phyloP scores from a whole-genome alignment of 805 yeast genomes.

The Barnettozyma vustinii region DNA sequence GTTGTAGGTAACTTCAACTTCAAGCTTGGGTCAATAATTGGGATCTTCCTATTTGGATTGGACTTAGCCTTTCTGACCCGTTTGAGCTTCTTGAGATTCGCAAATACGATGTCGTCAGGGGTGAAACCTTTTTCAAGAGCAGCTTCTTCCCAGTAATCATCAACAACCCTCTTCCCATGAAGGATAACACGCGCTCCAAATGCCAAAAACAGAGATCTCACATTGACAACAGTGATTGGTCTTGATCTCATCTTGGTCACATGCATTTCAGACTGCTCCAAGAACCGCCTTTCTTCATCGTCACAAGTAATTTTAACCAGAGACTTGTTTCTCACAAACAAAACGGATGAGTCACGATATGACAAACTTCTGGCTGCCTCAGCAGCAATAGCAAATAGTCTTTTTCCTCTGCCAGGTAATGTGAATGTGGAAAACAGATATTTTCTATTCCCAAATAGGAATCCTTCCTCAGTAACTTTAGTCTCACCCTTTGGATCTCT shows the following conservation, averaged over 20 bases:
- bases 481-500: slow-evolving; percentile 41
- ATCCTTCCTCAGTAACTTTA: slow-evolving; percentile 37
- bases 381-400: slow-evolving; percentile 35
- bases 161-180: slow-evolving; percentile 43
- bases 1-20: slow-evolving; percentile 3
- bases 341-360: slow-evolving; percentile 46
- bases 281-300: slow-evolving; percentile 33
- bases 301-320: slow-evolving; percentile 32
- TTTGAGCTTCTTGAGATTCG: slow-evolving; percentile 18
- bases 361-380: slow-evolving; percentile 37
- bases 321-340: slow-evolving; percentile 38
- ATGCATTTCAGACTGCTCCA: slow-evolving; percentile 27
- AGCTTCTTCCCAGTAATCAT: slow-evolving; percentile 51
- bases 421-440: slow-evolving; percentile 37
- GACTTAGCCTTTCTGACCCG: slow-evolving; percentile 4
- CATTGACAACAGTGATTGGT: slow-evolving; percentile 26
- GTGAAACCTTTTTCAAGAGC: slow-evolving; percentile 39
- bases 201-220: slow-evolving; percentile 39
- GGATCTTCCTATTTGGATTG: neutral
- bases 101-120: slow-evolving; percentile 39
- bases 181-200: slow-evolving; percentile 47
- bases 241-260: slow-evolving; percentile 20
- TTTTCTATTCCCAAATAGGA: slow-evolving; percentile 32
- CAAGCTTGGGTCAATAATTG: slow-evolving; percentile 4
- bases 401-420: slow-evolving; percentile 33